phyloP scores from a whole-genome alignment of 2,329 filamentous ascomycete genomes.

The Alternaria gansuensis region DNA sequence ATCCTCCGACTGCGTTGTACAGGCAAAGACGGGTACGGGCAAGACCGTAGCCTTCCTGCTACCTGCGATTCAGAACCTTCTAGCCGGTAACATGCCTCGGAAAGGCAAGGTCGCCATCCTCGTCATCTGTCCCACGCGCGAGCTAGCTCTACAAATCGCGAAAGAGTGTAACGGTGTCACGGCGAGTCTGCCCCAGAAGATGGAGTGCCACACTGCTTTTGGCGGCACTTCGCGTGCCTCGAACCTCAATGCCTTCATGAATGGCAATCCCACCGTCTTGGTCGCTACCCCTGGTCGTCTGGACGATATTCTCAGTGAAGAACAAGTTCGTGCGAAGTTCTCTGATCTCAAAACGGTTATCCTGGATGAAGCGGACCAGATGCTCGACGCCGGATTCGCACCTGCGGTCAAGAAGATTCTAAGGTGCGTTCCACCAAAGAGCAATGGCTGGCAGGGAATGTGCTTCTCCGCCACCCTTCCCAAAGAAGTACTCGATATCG shows the following conservation, averaged over 20 bases:
- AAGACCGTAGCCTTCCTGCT: slow-evolving; percentile 62
- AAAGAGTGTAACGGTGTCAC: slow-evolving; percentile 57
- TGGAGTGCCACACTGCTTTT: slow-evolving; percentile 59
- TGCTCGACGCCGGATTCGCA: slow-evolving; percentile 63
- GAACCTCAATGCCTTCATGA: slow-evolving; percentile 47
- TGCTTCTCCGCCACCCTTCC: slow-evolving; percentile 60
- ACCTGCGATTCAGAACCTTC: slow-evolving; percentile 58
- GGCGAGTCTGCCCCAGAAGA: slow-evolving; percentile 49
- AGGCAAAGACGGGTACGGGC: slow-evolving; percentile 62
- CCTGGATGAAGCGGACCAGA: slow-evolving; percentile 56
- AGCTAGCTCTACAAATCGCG: slow-evolving; percentile 62
- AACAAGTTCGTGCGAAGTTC: slow-evolving; percentile 58
- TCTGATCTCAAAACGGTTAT: slow-evolving; percentile 57
- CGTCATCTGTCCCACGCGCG: slow-evolving; percentile 60
- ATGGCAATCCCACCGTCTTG: slow-evolving; percentile 54
- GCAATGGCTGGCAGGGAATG: slow-evolving; percentile 60
- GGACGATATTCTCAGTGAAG: slow-evolving; percentile 57
- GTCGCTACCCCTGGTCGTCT: slow-evolving; percentile 61
- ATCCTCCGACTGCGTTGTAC: slow-evolving; percentile 63
- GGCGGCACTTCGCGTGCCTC: slow-evolving; percentile 51
- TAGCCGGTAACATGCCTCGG: slow-evolving; percentile 46
- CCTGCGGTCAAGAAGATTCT: slow-evolving; percentile 63
- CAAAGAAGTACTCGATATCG: slow-evolving; percentile 56
- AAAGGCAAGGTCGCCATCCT: slow-evolving; percentile 57
- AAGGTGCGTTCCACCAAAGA: slow-evolving; percentile 61